Percentiles rank a stretch among this genome's conserved stretches.
Conservation (phyloP, 2,329 filamentous ascomycete species). For the Alternaria sp. region DNA sequence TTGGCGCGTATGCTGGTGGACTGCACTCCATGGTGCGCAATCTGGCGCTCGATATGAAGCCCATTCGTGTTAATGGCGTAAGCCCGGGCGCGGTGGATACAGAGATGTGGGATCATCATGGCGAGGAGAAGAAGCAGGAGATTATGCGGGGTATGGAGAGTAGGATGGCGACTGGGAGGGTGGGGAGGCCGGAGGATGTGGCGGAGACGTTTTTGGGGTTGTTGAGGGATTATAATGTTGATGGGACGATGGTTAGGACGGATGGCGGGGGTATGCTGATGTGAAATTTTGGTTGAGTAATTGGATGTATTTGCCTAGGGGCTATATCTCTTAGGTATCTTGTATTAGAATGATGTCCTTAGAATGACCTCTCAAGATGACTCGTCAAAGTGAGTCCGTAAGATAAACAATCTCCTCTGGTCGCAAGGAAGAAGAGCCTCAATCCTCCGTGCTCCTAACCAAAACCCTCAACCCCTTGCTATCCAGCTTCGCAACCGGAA, state of each 20-base stretch:
- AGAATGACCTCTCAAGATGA: neutral
- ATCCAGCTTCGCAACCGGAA: constrained; percentile 40
- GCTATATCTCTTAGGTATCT: neutral
- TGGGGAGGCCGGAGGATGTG: constrained; percentile 40
- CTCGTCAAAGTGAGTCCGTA: neutral
- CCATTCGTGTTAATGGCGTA: constrained; percentile 68
- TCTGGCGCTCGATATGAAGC: constrained; percentile 68
- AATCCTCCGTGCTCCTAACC: constrained; percentile 30
- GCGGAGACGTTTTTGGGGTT: constrained; percentile 56
- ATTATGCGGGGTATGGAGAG: constrained; percentile 27
- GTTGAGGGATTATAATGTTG: constrained; percentile 56
- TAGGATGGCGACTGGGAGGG: constrained; percentile 35
- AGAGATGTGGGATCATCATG: constrained; percentile 47
- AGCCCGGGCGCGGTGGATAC: constrained; percentile 60
- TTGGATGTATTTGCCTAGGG: neutral
- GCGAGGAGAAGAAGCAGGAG: constrained; percentile 32
- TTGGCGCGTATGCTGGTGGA: constrained; percentile 58
- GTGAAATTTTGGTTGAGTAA: neutral
- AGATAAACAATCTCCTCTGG: neutral
- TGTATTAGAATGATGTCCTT: neutral
- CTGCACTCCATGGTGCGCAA: constrained; percentile 60
- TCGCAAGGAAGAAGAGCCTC: neutral
- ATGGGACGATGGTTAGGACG: constrained; percentile 53
- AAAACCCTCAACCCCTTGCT: constrained; percentile 46
- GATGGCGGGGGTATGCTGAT: constrained; percentile 47